Evolutionary conservation across 1,139 yeast species (phyloP).

Genomic region (Magnusiomyces fungicola): DNA sequence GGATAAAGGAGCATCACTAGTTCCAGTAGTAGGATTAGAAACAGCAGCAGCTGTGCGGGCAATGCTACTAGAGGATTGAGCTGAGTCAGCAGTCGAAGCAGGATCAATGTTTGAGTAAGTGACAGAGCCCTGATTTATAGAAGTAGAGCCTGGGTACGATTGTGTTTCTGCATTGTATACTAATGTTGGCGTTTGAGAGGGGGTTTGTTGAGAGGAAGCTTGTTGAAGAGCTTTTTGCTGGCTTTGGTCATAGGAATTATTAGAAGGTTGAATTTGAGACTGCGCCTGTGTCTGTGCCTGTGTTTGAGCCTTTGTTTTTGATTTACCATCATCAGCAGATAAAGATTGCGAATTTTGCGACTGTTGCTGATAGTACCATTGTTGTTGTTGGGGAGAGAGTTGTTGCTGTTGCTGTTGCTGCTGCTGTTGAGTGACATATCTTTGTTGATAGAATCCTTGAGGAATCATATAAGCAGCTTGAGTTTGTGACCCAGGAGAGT

Average conservation of each 20-base stretch:
- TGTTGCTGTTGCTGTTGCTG: conserved; percentile 2
- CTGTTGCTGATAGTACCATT: background rate
- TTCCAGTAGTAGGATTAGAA: too few relatives aligned
- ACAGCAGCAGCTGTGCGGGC: too few relatives aligned
- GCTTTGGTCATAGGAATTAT: too few relatives aligned
- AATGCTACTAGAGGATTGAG: too few relatives aligned
- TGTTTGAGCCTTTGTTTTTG: background rate
- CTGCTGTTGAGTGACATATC: background rate
- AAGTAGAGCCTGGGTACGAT: too few relatives aligned
- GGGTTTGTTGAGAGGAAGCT: too few relatives aligned
- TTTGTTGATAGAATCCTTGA: conserved; percentile 1
- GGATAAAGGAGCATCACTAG: too few relatives aligned
- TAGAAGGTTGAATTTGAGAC: background rate
- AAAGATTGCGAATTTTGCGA: background rate
- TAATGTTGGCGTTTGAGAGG: too few relatives aligned
- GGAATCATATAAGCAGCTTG: background rate
- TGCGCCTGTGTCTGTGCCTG: background rate
- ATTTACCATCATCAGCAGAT: background rate
- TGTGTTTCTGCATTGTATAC: too few relatives aligned
- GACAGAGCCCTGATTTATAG: too few relatives aligned
- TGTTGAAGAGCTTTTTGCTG: background rate
- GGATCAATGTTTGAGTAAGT: background rate
- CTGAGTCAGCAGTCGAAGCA: background rate
- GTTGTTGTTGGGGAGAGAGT: background rate
- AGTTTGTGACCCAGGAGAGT: background rate